Percentiles rank a stretch among this genome's conserved stretches.
Evolutionary conservation across 164 flowering plant genomes (phyloP).

Genomic region (Malania oleifera): DNA sequence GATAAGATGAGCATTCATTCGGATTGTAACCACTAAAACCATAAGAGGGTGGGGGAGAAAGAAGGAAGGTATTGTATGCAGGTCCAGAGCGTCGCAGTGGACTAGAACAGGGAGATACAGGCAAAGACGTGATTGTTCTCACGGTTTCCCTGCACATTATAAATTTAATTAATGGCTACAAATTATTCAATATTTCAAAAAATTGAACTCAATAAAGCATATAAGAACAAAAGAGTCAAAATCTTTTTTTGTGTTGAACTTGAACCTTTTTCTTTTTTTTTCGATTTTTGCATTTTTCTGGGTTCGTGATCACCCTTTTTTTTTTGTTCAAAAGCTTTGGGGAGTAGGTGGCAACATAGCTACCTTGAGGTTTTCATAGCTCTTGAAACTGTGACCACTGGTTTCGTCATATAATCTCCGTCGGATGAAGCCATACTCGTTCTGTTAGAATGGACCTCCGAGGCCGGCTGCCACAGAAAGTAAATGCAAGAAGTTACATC

Average conservation of each 20-base stretch:
- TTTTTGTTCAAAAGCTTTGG: neutral
- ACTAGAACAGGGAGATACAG: constrained; percentile 67
- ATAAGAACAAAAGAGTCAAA: neutral
- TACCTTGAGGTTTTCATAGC: constrained; percentile 47
- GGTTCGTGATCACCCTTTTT: neutral
- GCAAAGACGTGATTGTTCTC: constrained; percentile 52
- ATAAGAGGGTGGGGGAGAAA: constrained; percentile 69
- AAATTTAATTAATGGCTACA: neutral
- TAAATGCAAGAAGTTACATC: neutral
- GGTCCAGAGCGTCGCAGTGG: constrained; percentile 48
- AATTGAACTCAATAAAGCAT: neutral
- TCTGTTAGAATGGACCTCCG: constrained; percentile 37
- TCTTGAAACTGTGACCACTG: constrained; percentile 21
- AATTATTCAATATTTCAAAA: neutral
- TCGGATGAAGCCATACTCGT: constrained; percentile 21
- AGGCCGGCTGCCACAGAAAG: constrained; percentile 37
- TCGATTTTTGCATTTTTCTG: neutral
- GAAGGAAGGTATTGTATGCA: constrained; percentile 39
- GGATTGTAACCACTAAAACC: constrained; percentile 24
- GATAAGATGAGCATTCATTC: constrained; percentile 23
- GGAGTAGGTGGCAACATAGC: neutral
- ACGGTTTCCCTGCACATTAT: constrained; percentile 31
- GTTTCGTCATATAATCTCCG: constrained; percentile 33
- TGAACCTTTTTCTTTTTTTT: too few species aligned
- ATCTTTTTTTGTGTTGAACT: too few species aligned